phyloP scores from a whole-genome alignment of 2,329 filamentous ascomycete genomes.

The Neophaeococcomyces mojaviensis region DNA sequence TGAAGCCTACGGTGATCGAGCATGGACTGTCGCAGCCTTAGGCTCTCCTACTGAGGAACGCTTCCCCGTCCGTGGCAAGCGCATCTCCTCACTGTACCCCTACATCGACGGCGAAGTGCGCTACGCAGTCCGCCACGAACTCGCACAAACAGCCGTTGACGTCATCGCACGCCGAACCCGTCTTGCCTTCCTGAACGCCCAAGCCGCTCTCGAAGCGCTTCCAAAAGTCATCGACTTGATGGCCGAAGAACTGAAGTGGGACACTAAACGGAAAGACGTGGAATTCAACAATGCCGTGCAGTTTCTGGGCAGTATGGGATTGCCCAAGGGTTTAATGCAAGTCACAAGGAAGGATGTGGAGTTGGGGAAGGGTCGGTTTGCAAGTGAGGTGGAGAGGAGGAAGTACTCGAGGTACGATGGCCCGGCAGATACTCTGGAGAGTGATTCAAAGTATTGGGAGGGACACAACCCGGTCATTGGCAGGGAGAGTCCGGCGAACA shows the following conservation, averaged over 20 bases:
- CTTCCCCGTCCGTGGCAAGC: constrained; percentile 75
- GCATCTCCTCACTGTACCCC: constrained; percentile 73
- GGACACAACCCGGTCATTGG: constrained; percentile 41
- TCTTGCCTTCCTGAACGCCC: constrained; percentile 83
- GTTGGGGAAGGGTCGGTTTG: constrained; percentile 43
- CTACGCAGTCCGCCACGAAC: constrained; percentile 81
- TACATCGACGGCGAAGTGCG: constrained; percentile 88
- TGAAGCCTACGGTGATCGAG: constrained; percentile 81
- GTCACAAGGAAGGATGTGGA: constrained; percentile 54
- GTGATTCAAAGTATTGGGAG: constrained; percentile 39
- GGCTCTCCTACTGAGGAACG: constrained; percentile 68
- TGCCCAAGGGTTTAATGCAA: constrained; percentile 48
- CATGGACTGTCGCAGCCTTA: constrained; percentile 80
- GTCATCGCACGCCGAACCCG: constrained; percentile 78
- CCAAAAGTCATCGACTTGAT: constrained; percentile 84
- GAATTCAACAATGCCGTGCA: constrained; percentile 69
- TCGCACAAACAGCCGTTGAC: constrained; percentile 84
- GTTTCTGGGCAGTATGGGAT: constrained; percentile 56
- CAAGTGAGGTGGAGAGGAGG: constrained; percentile 34
- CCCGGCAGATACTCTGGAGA: constrained; percentile 46
- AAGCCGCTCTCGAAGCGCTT: constrained; percentile 78
- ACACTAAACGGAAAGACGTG: constrained; percentile 59
- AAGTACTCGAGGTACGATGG: constrained; percentile 39
- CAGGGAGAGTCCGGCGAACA: constrained; percentile 41
- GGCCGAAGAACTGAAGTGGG: constrained; percentile 76